Percentiles rank a stretch among this genome's conserved stretches.
phyloP scores from a whole-genome alignment of 1,284 basidiomycete species.

The Cutaneotrichosporon sp. region DNA sequence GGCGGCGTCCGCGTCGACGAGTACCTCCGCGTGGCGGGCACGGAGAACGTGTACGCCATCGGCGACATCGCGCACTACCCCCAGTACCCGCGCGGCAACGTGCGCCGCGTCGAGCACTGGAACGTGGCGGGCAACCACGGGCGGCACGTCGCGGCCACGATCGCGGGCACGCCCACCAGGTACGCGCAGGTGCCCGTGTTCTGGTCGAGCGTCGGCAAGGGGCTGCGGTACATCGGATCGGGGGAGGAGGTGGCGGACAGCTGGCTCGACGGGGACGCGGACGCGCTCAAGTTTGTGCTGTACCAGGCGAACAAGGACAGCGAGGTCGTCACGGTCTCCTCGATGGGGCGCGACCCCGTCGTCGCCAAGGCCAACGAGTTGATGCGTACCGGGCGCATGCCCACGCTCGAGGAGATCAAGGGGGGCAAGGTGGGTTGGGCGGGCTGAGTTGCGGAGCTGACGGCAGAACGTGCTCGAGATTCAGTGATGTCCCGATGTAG shows the following conservation, averaged over 20 bases:
- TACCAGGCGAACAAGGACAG: slow-evolving; percentile 81
- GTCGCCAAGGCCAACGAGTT: slow-evolving; percentile 81
- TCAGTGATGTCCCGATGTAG: slow-evolving; percentile 8
- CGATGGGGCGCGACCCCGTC: slow-evolving; percentile 61
- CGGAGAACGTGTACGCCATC: slow-evolving; percentile 73
- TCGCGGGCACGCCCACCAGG: slow-evolving; percentile 49
- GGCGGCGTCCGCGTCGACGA: slow-evolving; percentile 82
- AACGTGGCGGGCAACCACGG: slow-evolving; percentile 84
- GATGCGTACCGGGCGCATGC: slow-evolving; percentile 77
- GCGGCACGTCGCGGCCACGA: slow-evolving; percentile 74
- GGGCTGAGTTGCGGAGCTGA: neutral
- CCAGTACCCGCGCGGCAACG: slow-evolving; percentile 56
- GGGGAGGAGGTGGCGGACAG: slow-evolving; percentile 67
- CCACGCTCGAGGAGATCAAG: slow-evolving; percentile 71
- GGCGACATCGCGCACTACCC: slow-evolving; percentile 89
- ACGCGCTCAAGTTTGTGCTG: slow-evolving; percentile 83
- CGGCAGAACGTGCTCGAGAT: slow-evolving; percentile 46
- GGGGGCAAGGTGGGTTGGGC: slow-evolving; percentile 54
- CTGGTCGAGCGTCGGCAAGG: slow-evolving; percentile 74
- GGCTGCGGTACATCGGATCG: slow-evolving; percentile 80
- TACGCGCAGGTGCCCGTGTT: slow-evolving; percentile 78
- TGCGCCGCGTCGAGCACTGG: slow-evolving; percentile 30
- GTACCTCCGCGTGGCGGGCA: slow-evolving; percentile 67
- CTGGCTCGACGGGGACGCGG: slow-evolving; percentile 71
- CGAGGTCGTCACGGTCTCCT: slow-evolving; percentile 78